A percentile compares a stretch with the other conserved stretches of the same genome.
Conservation (phyloP, 2,329 filamentous ascomycete species). For the Trichoderma sp. region DNA sequence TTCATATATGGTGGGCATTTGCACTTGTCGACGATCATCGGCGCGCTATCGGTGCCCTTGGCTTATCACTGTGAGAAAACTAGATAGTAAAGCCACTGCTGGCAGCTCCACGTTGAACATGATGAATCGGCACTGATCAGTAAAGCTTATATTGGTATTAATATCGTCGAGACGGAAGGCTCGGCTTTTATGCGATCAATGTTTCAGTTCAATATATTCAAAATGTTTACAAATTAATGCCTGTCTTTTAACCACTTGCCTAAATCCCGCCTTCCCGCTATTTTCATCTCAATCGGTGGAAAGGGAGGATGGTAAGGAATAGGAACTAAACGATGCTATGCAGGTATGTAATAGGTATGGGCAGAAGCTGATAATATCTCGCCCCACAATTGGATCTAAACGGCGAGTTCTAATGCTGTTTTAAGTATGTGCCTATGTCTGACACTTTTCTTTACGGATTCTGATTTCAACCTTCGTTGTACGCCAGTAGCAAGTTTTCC, state of each 20-base stretch:
- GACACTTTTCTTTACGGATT: not conserved
- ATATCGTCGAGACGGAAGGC: not conserved
- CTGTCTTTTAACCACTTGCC: too few species aligned
- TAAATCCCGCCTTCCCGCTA: too few species aligned
- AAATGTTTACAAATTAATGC: too few species aligned
- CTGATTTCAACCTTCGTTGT: not conserved
- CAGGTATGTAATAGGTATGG: too few species aligned
- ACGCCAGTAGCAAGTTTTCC: not conserved
- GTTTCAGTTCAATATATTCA: too few species aligned
- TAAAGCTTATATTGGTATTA: not conserved
- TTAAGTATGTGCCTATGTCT: too few species aligned
- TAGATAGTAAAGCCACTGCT: not conserved
- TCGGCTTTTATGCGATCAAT: not conserved
- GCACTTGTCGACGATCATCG: not conserved
- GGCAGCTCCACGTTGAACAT: not conserved
- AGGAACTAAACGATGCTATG: too few species aligned
- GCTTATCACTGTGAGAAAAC: not conserved
- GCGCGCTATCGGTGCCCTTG: not conserved
- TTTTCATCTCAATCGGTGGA: too few species aligned
- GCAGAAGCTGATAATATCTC: too few species aligned
- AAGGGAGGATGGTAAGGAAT: too few species aligned
- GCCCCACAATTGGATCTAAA: too few species aligned
- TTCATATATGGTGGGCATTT: not conserved
- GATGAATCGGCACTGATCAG: not conserved
- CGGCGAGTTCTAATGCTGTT: too few species aligned